A percentile compares a stretch with the other conserved stretches of the same genome.
Conservation (phyloP, 176 grass and related monocot genomes). For the Microstegium vimineum region DNA sequence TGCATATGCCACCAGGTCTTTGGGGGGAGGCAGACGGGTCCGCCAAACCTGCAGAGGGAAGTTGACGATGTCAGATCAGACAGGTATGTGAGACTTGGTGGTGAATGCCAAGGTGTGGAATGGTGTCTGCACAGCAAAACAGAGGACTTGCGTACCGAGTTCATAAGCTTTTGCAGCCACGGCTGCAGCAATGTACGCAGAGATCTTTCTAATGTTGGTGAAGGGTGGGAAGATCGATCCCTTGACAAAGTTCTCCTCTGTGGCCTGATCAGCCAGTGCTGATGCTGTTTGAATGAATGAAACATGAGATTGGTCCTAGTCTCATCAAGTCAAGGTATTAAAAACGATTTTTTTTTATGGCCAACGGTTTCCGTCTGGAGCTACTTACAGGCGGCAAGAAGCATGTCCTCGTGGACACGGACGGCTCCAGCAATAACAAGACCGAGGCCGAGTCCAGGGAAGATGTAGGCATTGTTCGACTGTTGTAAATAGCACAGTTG, state of each 20-base stretch:
- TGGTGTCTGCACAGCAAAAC: background rate
- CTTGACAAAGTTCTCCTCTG: slow-evolving; percentile 60
- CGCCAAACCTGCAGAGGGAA: slow-evolving; percentile 60
- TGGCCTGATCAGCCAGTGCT: slow-evolving; percentile 76
- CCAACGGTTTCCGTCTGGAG: background rate
- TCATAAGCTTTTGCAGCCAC: slow-evolving; percentile 94
- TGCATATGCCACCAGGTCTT: slow-evolving; percentile 69
- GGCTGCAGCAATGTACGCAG: slow-evolving; percentile 73
- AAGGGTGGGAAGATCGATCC: slow-evolving; percentile 91
- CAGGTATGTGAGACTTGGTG: background rate
- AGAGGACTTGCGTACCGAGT: slow-evolving; percentile 50
- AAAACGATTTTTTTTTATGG: background rate
- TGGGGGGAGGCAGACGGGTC: slow-evolving; percentile 65
- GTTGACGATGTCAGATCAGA: background rate
- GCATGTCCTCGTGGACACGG: slow-evolving; percentile 91
- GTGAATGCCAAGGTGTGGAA: background rate
- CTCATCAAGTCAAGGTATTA: background rate
- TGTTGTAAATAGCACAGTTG: slow-evolving; percentile 16
- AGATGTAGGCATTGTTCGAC: slow-evolving; percentile 99
- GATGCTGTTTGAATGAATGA: slow-evolving; percentile 50
- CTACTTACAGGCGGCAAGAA: slow-evolving; percentile 95
- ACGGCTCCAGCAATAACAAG: slow-evolving; percentile 82
- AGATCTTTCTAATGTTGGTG: slow-evolving; percentile 86
- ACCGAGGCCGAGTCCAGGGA: slow-evolving; percentile 94
- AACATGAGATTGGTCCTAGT: background rate